Percentiles rank a stretch among this genome's conserved stretches.
Evolutionary conservation across 495 filamentous ascomycete genomes (phyloP).

Genomic region (Penicillium simplicissimum): DNA sequence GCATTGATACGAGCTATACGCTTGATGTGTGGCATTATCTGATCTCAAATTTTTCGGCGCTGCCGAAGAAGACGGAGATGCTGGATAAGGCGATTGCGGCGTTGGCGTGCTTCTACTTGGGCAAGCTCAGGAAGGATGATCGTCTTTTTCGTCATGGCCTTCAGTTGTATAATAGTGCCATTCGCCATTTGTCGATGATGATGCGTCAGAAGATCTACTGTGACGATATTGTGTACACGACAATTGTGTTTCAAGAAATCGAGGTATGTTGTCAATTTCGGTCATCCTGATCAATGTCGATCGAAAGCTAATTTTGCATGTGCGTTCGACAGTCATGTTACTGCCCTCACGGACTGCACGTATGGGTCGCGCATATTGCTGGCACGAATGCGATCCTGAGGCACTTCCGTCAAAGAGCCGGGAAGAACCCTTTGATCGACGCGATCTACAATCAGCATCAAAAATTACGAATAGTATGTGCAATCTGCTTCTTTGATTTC

Average conservation of each 20-base stretch:
- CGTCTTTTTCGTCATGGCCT: background rate
- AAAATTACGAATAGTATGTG: conserved; percentile 8
- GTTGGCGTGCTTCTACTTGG: conserved; percentile 5
- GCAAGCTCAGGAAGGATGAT: conserved; percentile 3
- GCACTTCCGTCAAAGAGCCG: conserved; percentile 3
- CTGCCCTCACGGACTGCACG: conserved; percentile 7
- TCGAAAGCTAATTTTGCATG: background rate
- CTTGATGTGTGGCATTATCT: conserved; percentile 12
- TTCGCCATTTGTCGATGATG: background rate
- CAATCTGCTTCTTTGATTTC: background rate
- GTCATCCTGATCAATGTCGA: background rate
- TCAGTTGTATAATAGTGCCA: conserved; percentile 1
- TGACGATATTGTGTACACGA: conserved; percentile 1
- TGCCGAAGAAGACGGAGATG: conserved; percentile 10
- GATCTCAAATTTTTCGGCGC: background rate
- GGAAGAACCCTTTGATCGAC: conserved; percentile 5
- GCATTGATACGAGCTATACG: background rate
- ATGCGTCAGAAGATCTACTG: background rate
- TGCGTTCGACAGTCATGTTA: background rate
- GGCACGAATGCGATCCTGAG: conserved; percentile 12
- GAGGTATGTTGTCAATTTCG: background rate
- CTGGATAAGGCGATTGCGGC: conserved; percentile 4
- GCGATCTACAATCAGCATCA: conserved; percentile 12
- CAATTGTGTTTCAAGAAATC: conserved; percentile 1
- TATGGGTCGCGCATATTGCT: conserved; percentile 8